Evolutionary conservation across 768 basidiomycete genomes (phyloP).

Genomic region (Coprinopsis sp.): DNA sequence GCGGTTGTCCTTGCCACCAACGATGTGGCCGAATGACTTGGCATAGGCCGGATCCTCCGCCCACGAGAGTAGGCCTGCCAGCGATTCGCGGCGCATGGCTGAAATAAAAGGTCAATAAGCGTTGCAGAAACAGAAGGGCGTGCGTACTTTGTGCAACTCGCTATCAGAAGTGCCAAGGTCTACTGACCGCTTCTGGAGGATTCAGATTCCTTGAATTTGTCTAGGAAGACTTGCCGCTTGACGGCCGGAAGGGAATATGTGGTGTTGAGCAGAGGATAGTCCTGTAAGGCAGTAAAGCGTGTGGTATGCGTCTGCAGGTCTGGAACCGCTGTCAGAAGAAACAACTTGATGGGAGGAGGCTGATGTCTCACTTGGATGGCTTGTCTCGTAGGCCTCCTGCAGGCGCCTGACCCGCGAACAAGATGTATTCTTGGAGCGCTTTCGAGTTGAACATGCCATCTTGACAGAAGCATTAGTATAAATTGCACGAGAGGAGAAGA

Average conservation of each 20-base stretch:
- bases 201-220: slow-evolving; percentile 21
- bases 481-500: neutral
- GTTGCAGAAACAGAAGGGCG: neutral
- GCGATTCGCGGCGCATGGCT: slow-evolving; percentile 3
- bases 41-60: slow-evolving; percentile 15
- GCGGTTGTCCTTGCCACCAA: slow-evolving; percentile 24
- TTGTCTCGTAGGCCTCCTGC: slow-evolving; percentile 91
- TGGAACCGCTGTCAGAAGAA: slow-evolving; percentile 22
- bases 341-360: neutral
- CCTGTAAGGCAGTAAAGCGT: slow-evolving; percentile 92
- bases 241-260: slow-evolving; percentile 45
- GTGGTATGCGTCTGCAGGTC: slow-evolving; percentile 91
- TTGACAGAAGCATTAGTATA: slow-evolving; percentile 11
- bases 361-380: slow-evolving; percentile 81
- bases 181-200: too few relatives aligned
- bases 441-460: slow-evolving; percentile 52
- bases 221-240: slow-evolving; percentile 17
- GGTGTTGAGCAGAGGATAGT: slow-evolving; percentile 84
- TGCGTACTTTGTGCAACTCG: too few relatives aligned
- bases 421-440: slow-evolving; percentile 83
- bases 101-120: neutral
- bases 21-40: slow-evolving; percentile 17
- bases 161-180: too few relatives aligned
- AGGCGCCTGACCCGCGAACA: slow-evolving; percentile 81
- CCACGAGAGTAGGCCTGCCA: slow-evolving; percentile 26